Percentiles rank a stretch among this genome's conserved stretches.
These are phyloP conservation scores for Claviceps pazoutovae DNA, from an alignment of 2,329 filamentous ascomycete genomes.

Conservation along the genomic window DNA sequence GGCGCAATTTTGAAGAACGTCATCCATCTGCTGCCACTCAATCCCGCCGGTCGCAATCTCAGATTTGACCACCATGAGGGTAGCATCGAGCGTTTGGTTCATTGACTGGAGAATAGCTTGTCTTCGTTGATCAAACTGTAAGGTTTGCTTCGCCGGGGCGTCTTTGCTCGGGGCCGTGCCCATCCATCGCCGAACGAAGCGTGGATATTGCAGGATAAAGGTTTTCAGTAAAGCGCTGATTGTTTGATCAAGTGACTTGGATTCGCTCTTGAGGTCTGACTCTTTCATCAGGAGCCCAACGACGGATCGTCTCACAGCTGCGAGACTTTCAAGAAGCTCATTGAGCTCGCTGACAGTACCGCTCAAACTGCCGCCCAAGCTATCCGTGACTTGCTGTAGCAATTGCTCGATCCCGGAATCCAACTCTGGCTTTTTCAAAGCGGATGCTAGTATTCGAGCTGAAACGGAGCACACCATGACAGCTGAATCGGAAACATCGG, in stretches of 20 bases:
- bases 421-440: slow-evolving; percentile 30
- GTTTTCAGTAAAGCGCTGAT: slow-evolving; percentile 33
- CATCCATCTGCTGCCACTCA: slow-evolving; percentile 42
- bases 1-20: slow-evolving; percentile 41
- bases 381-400: slow-evolving; percentile 34
- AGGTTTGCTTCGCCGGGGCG: slow-evolving; percentile 39
- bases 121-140: slow-evolving; percentile 48
- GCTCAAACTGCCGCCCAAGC: slow-evolving; percentile 44
- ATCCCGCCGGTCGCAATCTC: slow-evolving; percentile 33
- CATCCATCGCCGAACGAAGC: slow-evolving; percentile 47
- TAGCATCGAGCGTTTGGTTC: slow-evolving; percentile 45
- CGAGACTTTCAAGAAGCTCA: slow-evolving; percentile 44
- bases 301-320: slow-evolving; percentile 38
- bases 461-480: slow-evolving; percentile 37
- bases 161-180: slow-evolving; percentile 40
- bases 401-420: slow-evolving; percentile 26
- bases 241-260: slow-evolving; percentile 5
- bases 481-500: slow-evolving; percentile 27
- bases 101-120: slow-evolving; percentile 37
- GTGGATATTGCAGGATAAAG: slow-evolving; percentile 44
- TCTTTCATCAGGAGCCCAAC: slow-evolving; percentile 31
- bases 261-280: slow-evolving; percentile 9
- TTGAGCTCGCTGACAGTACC: slow-evolving; percentile 47
- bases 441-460: slow-evolving; percentile 40
- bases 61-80: slow-evolving; percentile 40